These are phyloP conservation scores for Rachicladosporium sp. DNA, from an alignment of 2,329 filamentous ascomycete genomes.

Conservation along the genomic window DNA sequence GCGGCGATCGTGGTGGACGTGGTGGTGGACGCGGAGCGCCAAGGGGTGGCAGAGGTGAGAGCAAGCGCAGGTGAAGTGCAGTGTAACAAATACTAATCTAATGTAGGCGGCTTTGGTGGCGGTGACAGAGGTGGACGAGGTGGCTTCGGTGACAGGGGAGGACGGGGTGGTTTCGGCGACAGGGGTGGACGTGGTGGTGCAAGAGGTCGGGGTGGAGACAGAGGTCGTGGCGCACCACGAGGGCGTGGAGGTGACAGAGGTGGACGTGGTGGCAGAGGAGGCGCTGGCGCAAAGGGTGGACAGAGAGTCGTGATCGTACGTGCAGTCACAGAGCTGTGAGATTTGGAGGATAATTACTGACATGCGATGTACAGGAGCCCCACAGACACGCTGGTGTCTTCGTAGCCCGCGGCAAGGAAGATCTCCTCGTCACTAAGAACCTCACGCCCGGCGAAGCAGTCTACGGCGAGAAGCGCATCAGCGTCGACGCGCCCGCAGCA, in stretches of 20 bases:
- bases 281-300: constrained; percentile 55
- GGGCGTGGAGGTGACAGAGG: constrained; percentile 33
- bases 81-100: constrained; percentile 7
- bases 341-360: too few relatives aligned
- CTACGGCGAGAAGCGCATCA: constrained; percentile 98
- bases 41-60: constrained; percentile 10
- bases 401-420: constrained; percentile 88
- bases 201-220: constrained; percentile 25
- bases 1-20: constrained; percentile 24
- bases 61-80: constrained; percentile 13
- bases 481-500: constrained; percentile 56
- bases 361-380: constrained; percentile 48
- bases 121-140: constrained; percentile 19
- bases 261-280: constrained; percentile 40
- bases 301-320: constrained; percentile 73
- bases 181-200: constrained; percentile 14
- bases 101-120: constrained; percentile 14
- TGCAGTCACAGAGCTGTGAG: background rate
- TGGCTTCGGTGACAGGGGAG: constrained; percentile 4
- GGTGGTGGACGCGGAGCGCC: constrained; percentile 16
- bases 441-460: constrained; percentile 88
- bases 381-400: constrained; percentile 94
- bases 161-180: constrained; percentile 22
- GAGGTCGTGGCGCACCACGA: constrained; percentile 26
- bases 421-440: constrained; percentile 88